Conservation (phyloP, 306 rosid species). For the Prunus padus region DNA sequence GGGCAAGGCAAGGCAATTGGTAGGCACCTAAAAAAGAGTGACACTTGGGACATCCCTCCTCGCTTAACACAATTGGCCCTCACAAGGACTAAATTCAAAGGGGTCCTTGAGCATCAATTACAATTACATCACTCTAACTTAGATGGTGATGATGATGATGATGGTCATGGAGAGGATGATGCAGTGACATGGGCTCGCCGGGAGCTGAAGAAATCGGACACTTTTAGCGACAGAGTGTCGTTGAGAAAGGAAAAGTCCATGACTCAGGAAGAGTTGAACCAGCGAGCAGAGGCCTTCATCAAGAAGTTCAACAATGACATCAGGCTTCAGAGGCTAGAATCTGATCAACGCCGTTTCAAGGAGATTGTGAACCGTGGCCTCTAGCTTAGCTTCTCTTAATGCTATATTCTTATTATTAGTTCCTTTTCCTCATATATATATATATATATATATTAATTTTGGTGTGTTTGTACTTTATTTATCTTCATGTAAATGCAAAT, state of each 20-base stretch:
- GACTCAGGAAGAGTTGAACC: constrained; percentile 63
- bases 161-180: constrained; percentile 30
- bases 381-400: neutral
- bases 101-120: neutral
- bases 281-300: constrained; percentile 66
- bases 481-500: neutral
- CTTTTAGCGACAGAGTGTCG: constrained; percentile 54
- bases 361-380: constrained; percentile 46
- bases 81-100: neutral
- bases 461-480: neutral
- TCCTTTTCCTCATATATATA: constrained; percentile 16
- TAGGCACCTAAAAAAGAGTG: constrained; percentile 46
- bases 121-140: neutral
- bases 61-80: neutral
- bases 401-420: neutral
- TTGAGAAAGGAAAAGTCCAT: constrained; percentile 68
- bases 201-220: constrained; percentile 67
- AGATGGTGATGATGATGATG: neutral
- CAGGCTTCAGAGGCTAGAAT: constrained; percentile 76
- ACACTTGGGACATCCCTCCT: constrained; percentile 42
- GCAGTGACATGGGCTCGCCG: constrained; percentile 54
- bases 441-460: neutral
- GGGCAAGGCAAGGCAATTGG: constrained; percentile 27
- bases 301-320: constrained; percentile 52
- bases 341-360: constrained; percentile 59